These are phyloP conservation scores for Cryptosporidium ryanae DNA, from an alignment of 169 alveolate species.

Conservation along the genomic window DNA sequence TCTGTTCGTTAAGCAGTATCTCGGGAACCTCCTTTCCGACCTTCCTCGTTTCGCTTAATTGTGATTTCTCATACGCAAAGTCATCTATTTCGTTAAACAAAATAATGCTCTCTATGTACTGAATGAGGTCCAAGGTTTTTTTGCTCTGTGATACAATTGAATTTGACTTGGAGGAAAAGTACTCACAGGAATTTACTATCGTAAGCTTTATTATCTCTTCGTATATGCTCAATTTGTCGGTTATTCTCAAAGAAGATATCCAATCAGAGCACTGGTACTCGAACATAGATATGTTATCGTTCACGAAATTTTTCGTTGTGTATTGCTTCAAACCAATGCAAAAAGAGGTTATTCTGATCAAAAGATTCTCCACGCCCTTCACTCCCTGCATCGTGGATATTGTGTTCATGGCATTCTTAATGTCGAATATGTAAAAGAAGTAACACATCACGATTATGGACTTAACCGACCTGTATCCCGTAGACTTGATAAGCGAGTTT, in stretches of 20 bases:
- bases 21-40: constrained; percentile 49
- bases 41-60: constrained; percentile 28
- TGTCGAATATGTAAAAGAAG: constrained; percentile 11
- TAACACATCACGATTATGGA: constrained; percentile 12
- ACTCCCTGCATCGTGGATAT: constrained; percentile 23
- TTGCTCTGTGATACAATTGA: constrained; percentile 20
- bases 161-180: constrained; percentile 11
- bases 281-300: not conserved
- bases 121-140: constrained; percentile 33
- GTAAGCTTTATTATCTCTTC: constrained; percentile 25
- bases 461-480: constrained; percentile 33
- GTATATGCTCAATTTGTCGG: constrained; percentile 8
- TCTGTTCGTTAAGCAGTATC: not conserved
- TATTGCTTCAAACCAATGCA: constrained; percentile 51
- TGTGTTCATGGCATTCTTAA: constrained; percentile 20
- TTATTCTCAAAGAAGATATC: constrained; percentile 39
- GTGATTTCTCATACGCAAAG: constrained; percentile 12
- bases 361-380: constrained; percentile 25
- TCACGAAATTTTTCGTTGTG: constrained; percentile 25
- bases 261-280: constrained; percentile 12
- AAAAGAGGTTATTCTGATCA: constrained; percentile 37
- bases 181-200: constrained; percentile 19
- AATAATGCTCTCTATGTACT: constrained; percentile 26
- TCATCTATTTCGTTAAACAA: constrained; percentile 26
- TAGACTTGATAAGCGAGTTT: constrained; percentile 20